phyloP scores from a whole-genome alignment of 768 basidiomycete species.

The Russula griseocarnosa region DNA sequence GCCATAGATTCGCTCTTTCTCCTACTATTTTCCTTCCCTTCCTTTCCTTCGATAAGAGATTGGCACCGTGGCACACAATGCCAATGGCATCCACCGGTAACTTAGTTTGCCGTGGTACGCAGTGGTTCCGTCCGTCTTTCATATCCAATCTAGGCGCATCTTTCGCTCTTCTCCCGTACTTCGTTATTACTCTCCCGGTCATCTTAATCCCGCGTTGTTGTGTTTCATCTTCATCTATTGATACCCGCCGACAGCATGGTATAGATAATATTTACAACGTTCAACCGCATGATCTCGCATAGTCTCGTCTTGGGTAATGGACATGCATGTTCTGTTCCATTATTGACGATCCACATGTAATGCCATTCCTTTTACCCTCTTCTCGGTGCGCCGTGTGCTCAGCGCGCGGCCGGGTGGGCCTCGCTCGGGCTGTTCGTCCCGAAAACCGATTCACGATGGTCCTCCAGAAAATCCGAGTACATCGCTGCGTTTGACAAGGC shows the following conservation, averaged over 20 bases:
- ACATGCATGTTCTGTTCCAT: neutral
- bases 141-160: neutral
- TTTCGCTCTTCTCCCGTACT: neutral
- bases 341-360: constrained; percentile 2
- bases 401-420: no score
- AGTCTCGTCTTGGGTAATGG: neutral
- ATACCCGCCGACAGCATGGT: constrained; percentile 3
- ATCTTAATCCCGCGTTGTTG: constrained; percentile 8
- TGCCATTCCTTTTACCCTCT: neutral
- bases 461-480: constrained; percentile 3
- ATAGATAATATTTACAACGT: neutral
- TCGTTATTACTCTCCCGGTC: constrained; percentile 6
- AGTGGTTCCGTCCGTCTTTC: neutral
- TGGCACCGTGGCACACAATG: neutral
- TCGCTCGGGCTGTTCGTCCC: neutral
- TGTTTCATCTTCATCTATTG: neutral
- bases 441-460: neutral
- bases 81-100: neutral
- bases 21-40: neutral
- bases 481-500: constrained; percentile 12
- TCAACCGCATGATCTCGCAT: constrained; percentile 1
- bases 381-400: constrained; percentile 1
- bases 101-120: neutral
- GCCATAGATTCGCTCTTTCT: constrained; percentile 6
- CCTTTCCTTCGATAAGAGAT: neutral